A percentile compares a stretch with the other conserved stretches of the same genome.
These are phyloP conservation scores for Gymnopus androsaceus DNA, from an alignment of 1,284 basidiomycete genomes.

Conservation along the genomic window DNA sequence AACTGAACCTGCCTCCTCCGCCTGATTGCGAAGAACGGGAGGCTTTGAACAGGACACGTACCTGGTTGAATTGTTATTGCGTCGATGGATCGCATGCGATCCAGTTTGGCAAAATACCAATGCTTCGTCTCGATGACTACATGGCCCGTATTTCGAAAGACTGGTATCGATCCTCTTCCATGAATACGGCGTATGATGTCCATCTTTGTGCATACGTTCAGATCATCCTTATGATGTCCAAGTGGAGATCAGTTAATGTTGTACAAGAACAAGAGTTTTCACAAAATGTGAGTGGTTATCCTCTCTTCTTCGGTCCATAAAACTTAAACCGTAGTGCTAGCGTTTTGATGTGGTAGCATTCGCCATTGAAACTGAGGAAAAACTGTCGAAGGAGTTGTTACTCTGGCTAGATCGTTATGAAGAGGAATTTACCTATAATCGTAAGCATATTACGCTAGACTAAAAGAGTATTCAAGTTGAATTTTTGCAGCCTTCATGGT, in stretches of 20 bases:
- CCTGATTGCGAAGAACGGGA: slow-evolving; percentile 40
- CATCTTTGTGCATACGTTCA: slow-evolving; percentile 57
- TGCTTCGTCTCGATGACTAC: slow-evolving; percentile 60
- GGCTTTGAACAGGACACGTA: slow-evolving; percentile 55
- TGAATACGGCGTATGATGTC: slow-evolving; percentile 51
- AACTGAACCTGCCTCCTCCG: slow-evolving; percentile 47
- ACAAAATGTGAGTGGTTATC: slow-evolving; percentile 20
- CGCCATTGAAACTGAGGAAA: slow-evolving; percentile 38
- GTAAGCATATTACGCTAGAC: slow-evolving; percentile 30
- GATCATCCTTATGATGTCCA: slow-evolving; percentile 48
- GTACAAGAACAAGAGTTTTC: slow-evolving; percentile 26
- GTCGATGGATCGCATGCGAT: slow-evolving; percentile 65
- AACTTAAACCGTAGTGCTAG: slow-evolving; percentile 23
- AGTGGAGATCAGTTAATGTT: slow-evolving; percentile 43
- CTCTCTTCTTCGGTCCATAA: no score
- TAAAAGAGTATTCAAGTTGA: slow-evolving; percentile 2
- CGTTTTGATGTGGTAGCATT: slow-evolving; percentile 33
- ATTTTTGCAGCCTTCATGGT: slow-evolving; percentile 38
- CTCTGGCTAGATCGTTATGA: slow-evolving; percentile 42
- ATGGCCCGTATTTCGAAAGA: slow-evolving; percentile 52
- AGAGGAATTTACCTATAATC: slow-evolving; percentile 36
- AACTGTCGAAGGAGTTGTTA: slow-evolving; percentile 35
- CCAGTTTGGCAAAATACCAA: slow-evolving; percentile 67
- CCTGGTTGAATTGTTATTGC: slow-evolving; percentile 70
- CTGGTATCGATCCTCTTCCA: slow-evolving; percentile 52